Base-by-base conservation (phyloP, 768 basidiomycete genomes). In the Scleroderma citrinum region DNA sequence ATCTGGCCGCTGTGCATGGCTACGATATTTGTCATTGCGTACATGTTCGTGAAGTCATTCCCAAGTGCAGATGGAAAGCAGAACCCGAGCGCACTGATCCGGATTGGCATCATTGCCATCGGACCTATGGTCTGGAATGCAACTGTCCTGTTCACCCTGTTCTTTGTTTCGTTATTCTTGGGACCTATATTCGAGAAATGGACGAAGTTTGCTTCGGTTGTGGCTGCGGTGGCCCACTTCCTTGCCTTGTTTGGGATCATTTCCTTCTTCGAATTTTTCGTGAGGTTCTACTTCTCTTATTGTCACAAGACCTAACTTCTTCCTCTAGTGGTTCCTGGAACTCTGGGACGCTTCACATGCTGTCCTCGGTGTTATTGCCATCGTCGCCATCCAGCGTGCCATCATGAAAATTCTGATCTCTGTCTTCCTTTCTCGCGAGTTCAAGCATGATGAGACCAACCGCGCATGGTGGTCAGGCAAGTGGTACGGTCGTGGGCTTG, bases 401-500 rank as follows among this genome's bases (percentile, higher is more conserved):
- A 80, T 98, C 58, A 88, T 92, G 71, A 98, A 98, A 74, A 82
- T 95, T 53, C 76, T 96, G 47, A 98, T 98, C 54, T 79, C 93
- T 5, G 86, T 92, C 40, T 92, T 94, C 78, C 77, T 98, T 40
- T 91, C 92, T 21, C 86, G 96, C 61, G 96, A 99, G 69, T 95
- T 87, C 76, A 97, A 98, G 72, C 92, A 96, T 64, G 96, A 99
- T 63, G 93, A 97, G 73, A 94, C 91, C 23, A 98, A 98, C 72
- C 79, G 90, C 52, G 94, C 94, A 2, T 98, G 95, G 95, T 99
- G 96, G 96, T 93, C 94, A 16, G 94, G 93, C 53, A 86, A 88
- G 73, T 97, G 96, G 96, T 94, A 94, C 63, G 93, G 94, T 41
- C 80, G 92, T 50, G 90, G 92, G 24, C 75, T 99, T 17, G 95